These are phyloP conservation scores for Hypoxylon crocopeplum DNA, from an alignment of 495 filamentous ascomycete species.

Conservation along the genomic window DNA sequence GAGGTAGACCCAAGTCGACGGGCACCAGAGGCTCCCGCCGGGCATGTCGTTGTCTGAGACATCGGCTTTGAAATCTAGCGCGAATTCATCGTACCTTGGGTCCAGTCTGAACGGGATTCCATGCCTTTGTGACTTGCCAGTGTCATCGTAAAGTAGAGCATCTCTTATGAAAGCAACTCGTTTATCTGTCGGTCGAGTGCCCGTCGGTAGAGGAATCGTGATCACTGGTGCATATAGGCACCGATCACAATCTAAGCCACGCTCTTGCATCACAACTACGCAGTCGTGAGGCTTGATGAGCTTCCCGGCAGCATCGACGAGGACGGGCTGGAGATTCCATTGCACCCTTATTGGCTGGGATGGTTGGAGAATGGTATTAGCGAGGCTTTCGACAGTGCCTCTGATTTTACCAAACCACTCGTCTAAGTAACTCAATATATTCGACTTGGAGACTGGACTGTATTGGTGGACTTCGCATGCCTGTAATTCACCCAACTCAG, in stretches of 20 bases:
- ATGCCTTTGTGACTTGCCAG: not conserved
- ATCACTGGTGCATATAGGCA: not conserved
- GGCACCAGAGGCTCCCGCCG: not conserved
- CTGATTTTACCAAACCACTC: not conserved
- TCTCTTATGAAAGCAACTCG: not conserved
- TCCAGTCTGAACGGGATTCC: not conserved
- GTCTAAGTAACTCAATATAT: not conserved
- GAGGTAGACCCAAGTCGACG: not conserved
- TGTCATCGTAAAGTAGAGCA: not conserved
- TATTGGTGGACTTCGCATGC: not conserved
- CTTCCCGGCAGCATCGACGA: not conserved
- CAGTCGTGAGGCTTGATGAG: not conserved
- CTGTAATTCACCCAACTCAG: not conserved
- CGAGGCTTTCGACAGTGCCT: not conserved
- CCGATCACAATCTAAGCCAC: not conserved
- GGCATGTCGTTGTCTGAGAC: not conserved
- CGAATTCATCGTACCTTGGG: not conserved
- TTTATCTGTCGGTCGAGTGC: not conserved
- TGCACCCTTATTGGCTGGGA: not conserved
- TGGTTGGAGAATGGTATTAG: not conserved
- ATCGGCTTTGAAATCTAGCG: not conserved
- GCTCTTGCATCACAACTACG: not conserved
- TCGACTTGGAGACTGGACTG: not conserved
- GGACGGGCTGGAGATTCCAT: not conserved
- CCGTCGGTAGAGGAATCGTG: not conserved